These are phyloP conservation scores for Stephania japonica DNA, from an alignment of 164 flowering plant genomes.

Conservation along the genomic window DNA sequence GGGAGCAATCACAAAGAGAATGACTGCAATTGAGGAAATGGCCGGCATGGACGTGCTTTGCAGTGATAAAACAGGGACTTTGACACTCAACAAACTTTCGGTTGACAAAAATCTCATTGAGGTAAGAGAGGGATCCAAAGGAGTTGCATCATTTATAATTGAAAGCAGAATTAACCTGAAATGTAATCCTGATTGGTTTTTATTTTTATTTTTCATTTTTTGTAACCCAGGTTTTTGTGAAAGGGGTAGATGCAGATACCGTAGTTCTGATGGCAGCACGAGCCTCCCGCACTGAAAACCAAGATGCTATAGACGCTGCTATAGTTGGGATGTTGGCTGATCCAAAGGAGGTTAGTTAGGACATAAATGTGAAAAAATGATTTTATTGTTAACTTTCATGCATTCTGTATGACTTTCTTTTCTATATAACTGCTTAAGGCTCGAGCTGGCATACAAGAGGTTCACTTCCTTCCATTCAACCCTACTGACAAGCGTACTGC, in stretches of 20 bases:
- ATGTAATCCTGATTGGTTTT: neutral
- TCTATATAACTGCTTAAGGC: constrained; percentile 34
- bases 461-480: constrained; percentile 95
- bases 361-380: neutral
- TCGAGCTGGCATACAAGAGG: constrained; percentile 76
- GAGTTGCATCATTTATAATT: constrained; percentile 1
- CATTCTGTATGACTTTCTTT: neutral
- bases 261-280: constrained; percentile 55
- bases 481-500: constrained; percentile 97
- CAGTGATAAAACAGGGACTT: constrained; percentile 90
- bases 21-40: constrained; percentile 98
- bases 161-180: neutral
- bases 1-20: constrained; percentile 96
- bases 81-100: constrained; percentile 77
- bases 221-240: constrained; percentile 40
- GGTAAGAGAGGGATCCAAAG: constrained; percentile 32
- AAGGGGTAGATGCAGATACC: constrained; percentile 44
- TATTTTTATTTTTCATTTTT: neutral
- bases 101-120: constrained; percentile 86
- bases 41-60: constrained; percentile 98
- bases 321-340: constrained; percentile 52
- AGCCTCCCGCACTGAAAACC: constrained; percentile 50
- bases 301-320: constrained; percentile 58
- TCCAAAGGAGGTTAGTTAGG: constrained; percentile 59
- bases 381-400: neutral